Conservation (phyloP, 768 basidiomycete genomes). For the Aureoboletus auriporus region DNA sequence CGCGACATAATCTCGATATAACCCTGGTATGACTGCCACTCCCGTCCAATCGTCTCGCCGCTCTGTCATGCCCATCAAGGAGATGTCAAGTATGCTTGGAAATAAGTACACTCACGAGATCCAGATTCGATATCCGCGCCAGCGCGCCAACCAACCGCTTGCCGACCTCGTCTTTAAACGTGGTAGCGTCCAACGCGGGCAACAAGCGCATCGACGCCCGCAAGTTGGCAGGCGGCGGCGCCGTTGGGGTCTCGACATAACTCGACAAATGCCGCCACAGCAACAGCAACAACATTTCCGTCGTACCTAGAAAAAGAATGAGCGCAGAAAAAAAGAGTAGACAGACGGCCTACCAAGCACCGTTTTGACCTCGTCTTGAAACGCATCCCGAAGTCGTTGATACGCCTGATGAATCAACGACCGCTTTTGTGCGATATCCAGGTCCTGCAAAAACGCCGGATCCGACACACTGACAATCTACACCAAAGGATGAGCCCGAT, state of each 20-base stretch:
- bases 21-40: constrained; percentile 59
- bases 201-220: constrained; percentile 53
- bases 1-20: constrained; percentile 78
- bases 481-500: neutral
- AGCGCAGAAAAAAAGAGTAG: neutral
- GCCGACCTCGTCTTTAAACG: constrained; percentile 55
- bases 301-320: constrained; percentile 41
- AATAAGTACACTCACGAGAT: constrained; percentile 38
- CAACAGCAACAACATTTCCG: constrained; percentile 77
- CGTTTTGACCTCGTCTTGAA: constrained; percentile 46
- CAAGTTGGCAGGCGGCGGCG: constrained; percentile 27
- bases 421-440: constrained; percentile 69
- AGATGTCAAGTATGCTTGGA: no score
- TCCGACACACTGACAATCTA: constrained; percentile 53
- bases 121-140: constrained; percentile 49
- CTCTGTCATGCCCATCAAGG: constrained; percentile 32
- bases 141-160: constrained; percentile 53
- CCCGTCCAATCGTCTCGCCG: constrained; percentile 42
- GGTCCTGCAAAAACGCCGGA: constrained; percentile 52
- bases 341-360: constrained; percentile 46
- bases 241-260: constrained; percentile 40
- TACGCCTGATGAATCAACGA: constrained; percentile 60
- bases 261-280: constrained; percentile 77
- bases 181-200: constrained; percentile 51
- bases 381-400: constrained; percentile 38